These are phyloP conservation scores for Platanus orientalis DNA, from an alignment of 164 flowering plant species.

Conservation along the genomic window DNA sequence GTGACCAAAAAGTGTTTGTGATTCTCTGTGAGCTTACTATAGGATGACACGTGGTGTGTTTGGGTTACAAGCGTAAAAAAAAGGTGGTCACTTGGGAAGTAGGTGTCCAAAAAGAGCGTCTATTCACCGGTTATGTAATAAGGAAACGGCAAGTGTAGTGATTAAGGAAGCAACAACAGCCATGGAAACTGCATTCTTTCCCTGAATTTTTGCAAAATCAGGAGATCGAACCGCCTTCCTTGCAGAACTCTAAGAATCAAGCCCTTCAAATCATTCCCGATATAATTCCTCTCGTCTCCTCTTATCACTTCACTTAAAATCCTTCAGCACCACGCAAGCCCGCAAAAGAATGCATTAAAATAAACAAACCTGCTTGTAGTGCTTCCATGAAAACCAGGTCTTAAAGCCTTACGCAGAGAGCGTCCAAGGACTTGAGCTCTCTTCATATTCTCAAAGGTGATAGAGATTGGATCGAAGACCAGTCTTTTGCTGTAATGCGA, in stretches of 20 bases:
- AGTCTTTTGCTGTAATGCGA: constrained; percentile 48
- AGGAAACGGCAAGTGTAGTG: too few relatives aligned
- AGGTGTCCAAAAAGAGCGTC: too few relatives aligned
- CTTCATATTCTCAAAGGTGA: constrained; percentile 36
- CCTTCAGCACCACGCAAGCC: constrained; percentile 1
- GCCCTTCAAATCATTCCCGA: not conserved
- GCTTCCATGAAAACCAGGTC: constrained; percentile 29
- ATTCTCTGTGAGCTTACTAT: too few relatives aligned
- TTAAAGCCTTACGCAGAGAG: constrained; percentile 29
- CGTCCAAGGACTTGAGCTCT: constrained; percentile 26
- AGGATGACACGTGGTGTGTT: too few relatives aligned
- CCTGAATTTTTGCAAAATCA: not conserved
- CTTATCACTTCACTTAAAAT: constrained; percentile 7
- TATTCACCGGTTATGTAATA: too few relatives aligned
- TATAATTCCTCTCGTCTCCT: not conserved
- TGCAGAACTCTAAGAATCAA: not conserved
- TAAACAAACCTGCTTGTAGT: constrained; percentile 32
- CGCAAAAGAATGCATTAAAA: constrained; percentile 8
- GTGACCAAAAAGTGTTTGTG: too few relatives aligned
- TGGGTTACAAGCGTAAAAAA: too few relatives aligned
- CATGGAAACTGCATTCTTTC: constrained; percentile 5
- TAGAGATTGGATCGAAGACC: constrained; percentile 53
- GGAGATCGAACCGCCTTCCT: not conserved
- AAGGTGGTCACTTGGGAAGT: too few relatives aligned
- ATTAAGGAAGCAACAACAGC: too few relatives aligned